Conservation (phyloP, 306 rosid species). For the Prosopis cineraria region DNA sequence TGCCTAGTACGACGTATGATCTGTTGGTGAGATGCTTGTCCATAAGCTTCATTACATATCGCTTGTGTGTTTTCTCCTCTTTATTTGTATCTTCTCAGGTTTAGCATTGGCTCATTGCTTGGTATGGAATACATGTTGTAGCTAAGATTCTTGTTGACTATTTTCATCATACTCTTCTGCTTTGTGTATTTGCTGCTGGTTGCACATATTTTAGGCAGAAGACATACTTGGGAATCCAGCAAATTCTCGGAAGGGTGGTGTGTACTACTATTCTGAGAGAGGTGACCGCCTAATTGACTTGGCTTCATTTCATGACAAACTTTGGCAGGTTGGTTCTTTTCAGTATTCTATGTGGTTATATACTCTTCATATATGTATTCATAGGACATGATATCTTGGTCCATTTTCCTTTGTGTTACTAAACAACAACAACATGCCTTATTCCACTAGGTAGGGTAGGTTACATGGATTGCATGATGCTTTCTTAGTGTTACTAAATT, state of each 20-base stretch:
- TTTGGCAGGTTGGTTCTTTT: conserved; percentile 82
- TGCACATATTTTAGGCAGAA: conserved; percentile 55
- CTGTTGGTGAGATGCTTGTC: conserved; percentile 63
- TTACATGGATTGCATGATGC: too few species aligned
- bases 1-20: conserved; percentile 64
- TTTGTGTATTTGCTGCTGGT: conserved; percentile 21
- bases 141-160: conserved; percentile 19
- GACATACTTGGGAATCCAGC: conserved; percentile 76
- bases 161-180: conserved; percentile 12
- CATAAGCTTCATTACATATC: neutral
- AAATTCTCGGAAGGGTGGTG: conserved; percentile 81
- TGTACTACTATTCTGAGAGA: conserved; percentile 92
- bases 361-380: neutral
- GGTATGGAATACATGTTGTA: neutral
- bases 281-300: conserved; percentile 93
- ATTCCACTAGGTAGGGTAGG: too few species aligned
- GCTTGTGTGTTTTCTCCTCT: neutral
- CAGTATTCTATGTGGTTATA: conserved; percentile 14
- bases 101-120: neutral
- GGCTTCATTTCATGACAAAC: conserved; percentile 77
- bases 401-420: conserved; percentile 3
- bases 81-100: neutral
- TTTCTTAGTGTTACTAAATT: too few species aligned
- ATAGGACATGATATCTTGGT: conserved; percentile 4
- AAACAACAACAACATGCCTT: too few species aligned